Evolutionary conservation across 2,329 filamentous ascomycete genomes (phyloP), one percentile per base, ranked within the genome.

Genomic region (Daldinia sp.): DNA sequence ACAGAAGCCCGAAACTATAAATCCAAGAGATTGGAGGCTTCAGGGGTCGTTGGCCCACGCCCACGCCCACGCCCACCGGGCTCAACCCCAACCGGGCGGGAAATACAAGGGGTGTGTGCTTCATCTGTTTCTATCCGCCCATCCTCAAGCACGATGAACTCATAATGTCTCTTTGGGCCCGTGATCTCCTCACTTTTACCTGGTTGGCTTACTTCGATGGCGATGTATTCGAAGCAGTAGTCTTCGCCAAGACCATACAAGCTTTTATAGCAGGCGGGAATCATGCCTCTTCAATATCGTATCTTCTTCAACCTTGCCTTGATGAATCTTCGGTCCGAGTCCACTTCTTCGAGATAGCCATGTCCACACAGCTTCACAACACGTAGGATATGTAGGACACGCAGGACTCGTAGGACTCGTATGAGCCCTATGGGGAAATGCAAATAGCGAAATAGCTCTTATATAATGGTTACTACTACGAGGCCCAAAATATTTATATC

Each of bases 51-150:
- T 4, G n/a, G 19, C 11, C 21, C 13, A 21, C 25, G 47, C 59
- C 59, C 59, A 57, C 59, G 19, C 11, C 21, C 13, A 21, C 25
- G 47, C 59, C 59, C 59, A 57, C 59, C 59, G 53, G 59, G 19
- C n/a, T 48, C 32, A 35, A 48, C 25, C 29, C 19, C 34, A 13
- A 11, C 15, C 29, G 10, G n/a, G 29, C 30, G 21, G 21, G 11
- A n/a, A n/a, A 5, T 11, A 7, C 10, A 39, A 37, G 29, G 23
- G 25, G 13, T 29, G 3, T 48, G 17, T 25, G 49, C 21, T 58
- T 48, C n/a, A 15, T 35, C 10, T 41, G 10, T 37, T 32, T 23
- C 11, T 27, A 61, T n/a, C 35, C 25, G 10, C 21, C 41, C 3
- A 23, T 45, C 21, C 8, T 29, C 43, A 49, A 11, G 27, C n/a